phyloP scores from a whole-genome alignment of 2,329 filamentous ascomycete genomes.

The Beauveria medogensis region DNA sequence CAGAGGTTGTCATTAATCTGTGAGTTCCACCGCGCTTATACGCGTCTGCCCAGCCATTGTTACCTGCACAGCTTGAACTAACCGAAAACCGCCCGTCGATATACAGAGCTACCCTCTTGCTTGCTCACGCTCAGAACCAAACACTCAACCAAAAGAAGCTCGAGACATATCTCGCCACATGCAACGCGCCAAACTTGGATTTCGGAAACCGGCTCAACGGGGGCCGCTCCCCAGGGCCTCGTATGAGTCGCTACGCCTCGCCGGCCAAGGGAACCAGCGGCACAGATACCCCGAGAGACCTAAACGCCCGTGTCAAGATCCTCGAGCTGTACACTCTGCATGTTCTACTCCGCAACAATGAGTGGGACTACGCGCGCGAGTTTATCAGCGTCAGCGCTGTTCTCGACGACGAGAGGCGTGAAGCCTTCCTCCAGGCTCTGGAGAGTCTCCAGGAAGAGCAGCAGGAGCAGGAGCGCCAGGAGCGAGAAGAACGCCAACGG shows the following conservation, averaged over 20 bases:
- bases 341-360: conserved; percentile 83
- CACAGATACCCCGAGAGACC: conserved; percentile 74
- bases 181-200: conserved; percentile 65
- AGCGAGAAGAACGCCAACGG: conserved; percentile 47
- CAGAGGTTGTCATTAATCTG: conserved; percentile 88
- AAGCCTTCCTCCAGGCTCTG: conserved; percentile 80
- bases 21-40: conserved; percentile 33
- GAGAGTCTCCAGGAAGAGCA: conserved; percentile 80
- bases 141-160: conserved; percentile 76
- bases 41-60: not conserved
- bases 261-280: conserved; percentile 48
- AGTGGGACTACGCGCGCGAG: conserved; percentile 92
- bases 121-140: conserved; percentile 84
- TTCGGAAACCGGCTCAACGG: conserved; percentile 55
- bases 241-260: conserved; percentile 33
- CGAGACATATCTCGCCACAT: conserved; percentile 79
- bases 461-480: conserved; percentile 59
- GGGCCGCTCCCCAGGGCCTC: conserved; percentile 28
- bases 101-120: conserved; percentile 71
- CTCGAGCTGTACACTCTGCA: conserved; percentile 93
- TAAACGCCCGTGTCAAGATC: conserved; percentile 80
- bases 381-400: conserved; percentile 83
- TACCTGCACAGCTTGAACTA: not conserved
- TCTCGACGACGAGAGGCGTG: conserved; percentile 83
- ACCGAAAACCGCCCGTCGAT: conserved; percentile 10